Percentiles rank a stretch among this genome's conserved stretches.
Conservation (phyloP, 2,329 filamentous ascomycete species). For the Trichoderma atrobrunneum region DNA sequence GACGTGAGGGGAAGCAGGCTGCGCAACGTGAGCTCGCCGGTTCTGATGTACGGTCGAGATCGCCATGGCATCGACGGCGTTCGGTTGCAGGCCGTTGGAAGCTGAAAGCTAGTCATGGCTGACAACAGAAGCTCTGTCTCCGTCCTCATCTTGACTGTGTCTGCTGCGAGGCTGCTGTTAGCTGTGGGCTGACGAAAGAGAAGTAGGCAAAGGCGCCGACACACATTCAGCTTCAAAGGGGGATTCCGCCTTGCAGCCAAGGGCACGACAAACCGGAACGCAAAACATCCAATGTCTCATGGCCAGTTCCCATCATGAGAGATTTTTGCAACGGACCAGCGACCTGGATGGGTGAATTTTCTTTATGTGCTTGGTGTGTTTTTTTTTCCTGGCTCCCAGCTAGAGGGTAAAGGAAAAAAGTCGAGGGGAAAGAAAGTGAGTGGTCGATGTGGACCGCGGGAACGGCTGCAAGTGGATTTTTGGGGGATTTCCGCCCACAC, state of each 20-base stretch:
- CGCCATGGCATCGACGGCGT: not conserved
- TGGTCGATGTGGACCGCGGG: conserved; percentile 19
- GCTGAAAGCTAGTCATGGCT: not conserved
- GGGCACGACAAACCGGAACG: not conserved
- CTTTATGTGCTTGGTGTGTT: not conserved
- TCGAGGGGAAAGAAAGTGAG: conserved; percentile 18
- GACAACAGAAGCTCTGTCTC: not conserved
- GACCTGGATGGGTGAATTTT: not conserved
- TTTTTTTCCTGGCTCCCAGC: not conserved
- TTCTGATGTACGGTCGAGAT: not conserved
- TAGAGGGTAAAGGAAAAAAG: conserved; percentile 14
- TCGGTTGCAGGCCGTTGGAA: not conserved
- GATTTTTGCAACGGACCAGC: not conserved
- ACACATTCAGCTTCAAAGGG: not conserved
- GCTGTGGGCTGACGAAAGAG: not conserved
- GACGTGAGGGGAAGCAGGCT: conserved; percentile 13
- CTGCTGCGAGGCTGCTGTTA: not conserved
- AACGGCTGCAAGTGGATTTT: conserved; percentile 11
- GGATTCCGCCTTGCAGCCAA: not conserved
- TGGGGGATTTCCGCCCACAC: conserved; percentile 3
- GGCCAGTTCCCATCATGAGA: not conserved
- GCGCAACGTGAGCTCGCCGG: not conserved
- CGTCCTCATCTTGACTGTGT: not conserved
- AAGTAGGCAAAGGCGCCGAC: not conserved
- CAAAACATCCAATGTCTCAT: not conserved